Evolutionary conservation across 345 rosid genomes (phyloP), one percentile per base, ranked within the genome.

Genomic region (Populus nigra): DNA sequence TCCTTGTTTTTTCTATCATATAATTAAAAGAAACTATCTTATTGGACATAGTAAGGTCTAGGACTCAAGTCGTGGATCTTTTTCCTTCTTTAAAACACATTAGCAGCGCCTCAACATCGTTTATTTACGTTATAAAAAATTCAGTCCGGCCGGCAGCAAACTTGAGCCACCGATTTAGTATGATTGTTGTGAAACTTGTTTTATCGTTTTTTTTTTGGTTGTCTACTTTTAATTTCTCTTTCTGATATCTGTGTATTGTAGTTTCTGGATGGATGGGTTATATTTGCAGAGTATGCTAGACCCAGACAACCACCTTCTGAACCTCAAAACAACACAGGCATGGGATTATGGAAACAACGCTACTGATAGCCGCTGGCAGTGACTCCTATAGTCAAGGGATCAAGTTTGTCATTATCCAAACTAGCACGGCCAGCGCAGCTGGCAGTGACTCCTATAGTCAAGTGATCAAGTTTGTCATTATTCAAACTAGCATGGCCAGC

Each of bases 181-280:
- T 49, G 9, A 55, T 22, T 22, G 3, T 55, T 55, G 15, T 43
- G 69, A 66, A 33, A 17, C 38, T 27, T 20, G 7, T 1, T 66
- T 17, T 17, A 25, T 29, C 5, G 22, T 33, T 59, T 25, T 4
- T 22, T 59, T n/a, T n/a, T 22, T 15, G 45, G 0, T 43, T 13
- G 4, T 45, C 17, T 27, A 27, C 4, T 29, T 72, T 9, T 5
- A 17, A 18, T 9, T 36, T 76, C 36, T 41, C 6, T 39, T 47
- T 66, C 4, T 15, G 11, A 3, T 63, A 6, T 53, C 57, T 68
- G 49, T 80, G 16, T 76, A 31, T 33, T 87, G 84, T 61, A 90
- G 94, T 90, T 85, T 80, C 87, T 90, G 76, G 94, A 90, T n/a
- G 94, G 92, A 12, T 89, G 94, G 94, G 94, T 90, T 78, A 90